Conservation (phyloP, 1,284 basidiomycete species). For the Trichosporon ovoides region DNA sequence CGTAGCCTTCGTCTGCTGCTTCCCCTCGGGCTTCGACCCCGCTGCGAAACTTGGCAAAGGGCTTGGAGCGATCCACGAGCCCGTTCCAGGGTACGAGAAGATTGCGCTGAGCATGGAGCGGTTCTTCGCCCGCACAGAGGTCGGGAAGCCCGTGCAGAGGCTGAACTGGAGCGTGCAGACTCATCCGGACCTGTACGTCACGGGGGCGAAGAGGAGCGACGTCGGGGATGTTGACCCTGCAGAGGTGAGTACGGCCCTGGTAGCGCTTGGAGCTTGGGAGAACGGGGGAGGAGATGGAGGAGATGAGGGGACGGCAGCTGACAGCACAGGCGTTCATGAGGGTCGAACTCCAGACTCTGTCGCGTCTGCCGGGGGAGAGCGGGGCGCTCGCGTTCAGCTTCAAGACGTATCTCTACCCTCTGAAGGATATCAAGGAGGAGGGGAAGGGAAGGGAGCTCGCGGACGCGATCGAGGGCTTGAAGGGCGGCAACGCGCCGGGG, state of each 20-base stretch:
- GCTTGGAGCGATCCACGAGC: slow-evolving; percentile 11
- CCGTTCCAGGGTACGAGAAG: slow-evolving; percentile 13
- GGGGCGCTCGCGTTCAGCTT: slow-evolving; percentile 14
- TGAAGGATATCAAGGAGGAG: slow-evolving; percentile 12
- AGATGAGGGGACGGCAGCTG: neutral
- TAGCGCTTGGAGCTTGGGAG: too few relatives aligned
- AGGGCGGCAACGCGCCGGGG: slow-evolving; percentile 17
- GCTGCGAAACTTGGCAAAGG: slow-evolving; percentile 13
- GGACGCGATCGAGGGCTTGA: slow-evolving; percentile 18
- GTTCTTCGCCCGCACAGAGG: slow-evolving; percentile 13
- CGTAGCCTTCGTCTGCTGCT: slow-evolving; percentile 18
- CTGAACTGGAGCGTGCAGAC: slow-evolving; percentile 18
- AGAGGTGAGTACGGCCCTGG: too few relatives aligned
- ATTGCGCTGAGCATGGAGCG: slow-evolving; percentile 20
- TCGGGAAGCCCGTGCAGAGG: slow-evolving; percentile 15
- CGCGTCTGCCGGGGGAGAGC: slow-evolving; percentile 11
- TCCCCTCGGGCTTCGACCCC: slow-evolving; percentile 17
- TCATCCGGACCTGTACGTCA: too few relatives aligned
- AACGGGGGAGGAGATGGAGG: too few relatives aligned
- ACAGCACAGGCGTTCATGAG: slow-evolving; percentile 12
- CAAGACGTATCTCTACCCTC: slow-evolving; percentile 17
- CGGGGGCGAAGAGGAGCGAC: neutral
- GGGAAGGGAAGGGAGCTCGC: slow-evolving; percentile 9
- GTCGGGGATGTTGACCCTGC: too few relatives aligned
- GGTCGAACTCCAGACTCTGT: slow-evolving; percentile 16